These are phyloP conservation scores for Trichoderma breve DNA, from an alignment of 2,329 filamentous ascomycete genomes.

Conservation along the genomic window DNA sequence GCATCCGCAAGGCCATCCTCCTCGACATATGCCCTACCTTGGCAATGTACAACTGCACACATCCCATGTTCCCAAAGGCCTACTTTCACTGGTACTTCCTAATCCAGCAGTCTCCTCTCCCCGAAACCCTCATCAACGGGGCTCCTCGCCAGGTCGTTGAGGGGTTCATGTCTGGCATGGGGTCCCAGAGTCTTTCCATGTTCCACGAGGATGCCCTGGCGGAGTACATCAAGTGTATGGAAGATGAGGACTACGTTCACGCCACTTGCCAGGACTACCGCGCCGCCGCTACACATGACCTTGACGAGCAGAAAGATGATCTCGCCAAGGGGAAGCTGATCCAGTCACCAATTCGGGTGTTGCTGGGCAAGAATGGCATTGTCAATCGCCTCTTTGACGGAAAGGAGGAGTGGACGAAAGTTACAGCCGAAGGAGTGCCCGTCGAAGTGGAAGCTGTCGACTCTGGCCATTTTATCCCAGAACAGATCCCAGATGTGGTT, in stretches of 20 bases:
- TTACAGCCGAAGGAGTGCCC: conserved; percentile 35
- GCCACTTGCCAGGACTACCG: conserved; percentile 57
- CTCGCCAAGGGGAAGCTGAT: conserved; percentile 43
- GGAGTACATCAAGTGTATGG: conserved; percentile 43
- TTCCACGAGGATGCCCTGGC: conserved; percentile 33
- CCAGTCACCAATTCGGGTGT: conserved; percentile 44
- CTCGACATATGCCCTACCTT: conserved; percentile 56
- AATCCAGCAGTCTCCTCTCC: conserved; percentile 51
- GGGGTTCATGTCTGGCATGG: conserved; percentile 39
- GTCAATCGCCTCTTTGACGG: conserved; percentile 51
- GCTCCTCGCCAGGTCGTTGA: conserved; percentile 41
- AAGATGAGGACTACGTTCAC: conserved; percentile 42
- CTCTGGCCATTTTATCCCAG: conserved; percentile 50
- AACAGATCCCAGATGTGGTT: conserved; percentile 49
- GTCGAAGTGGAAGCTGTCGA: conserved; percentile 45
- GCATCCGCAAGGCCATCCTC: conserved; percentile 43
- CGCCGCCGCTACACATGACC: conserved; percentile 50
- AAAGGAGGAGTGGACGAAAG: conserved; percentile 49
- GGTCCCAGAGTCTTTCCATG: conserved; percentile 26
- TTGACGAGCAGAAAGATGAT: conserved; percentile 50
- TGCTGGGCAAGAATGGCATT: conserved; percentile 50
- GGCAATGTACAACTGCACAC: conserved; percentile 48
- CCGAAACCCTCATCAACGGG: conserved; percentile 45
- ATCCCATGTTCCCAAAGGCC: conserved; percentile 43
- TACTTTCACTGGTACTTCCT: conserved; percentile 62